Conservation (phyloP, 2,329 filamentous ascomycete genomes). For the Fusarium sarcochroum region DNA sequence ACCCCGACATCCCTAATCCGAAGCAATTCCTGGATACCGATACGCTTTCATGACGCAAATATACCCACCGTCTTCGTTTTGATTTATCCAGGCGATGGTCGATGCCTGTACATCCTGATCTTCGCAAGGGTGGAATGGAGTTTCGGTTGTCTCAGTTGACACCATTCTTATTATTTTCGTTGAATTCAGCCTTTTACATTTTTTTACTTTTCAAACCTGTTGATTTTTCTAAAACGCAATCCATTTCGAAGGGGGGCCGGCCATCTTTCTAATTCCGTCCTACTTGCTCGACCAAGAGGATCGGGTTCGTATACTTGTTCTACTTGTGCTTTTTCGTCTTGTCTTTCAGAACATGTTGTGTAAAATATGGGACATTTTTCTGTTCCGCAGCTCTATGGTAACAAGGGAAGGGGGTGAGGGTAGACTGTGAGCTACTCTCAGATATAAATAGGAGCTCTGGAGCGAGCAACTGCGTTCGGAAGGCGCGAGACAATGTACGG, state of each 20-base stretch:
- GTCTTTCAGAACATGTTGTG: constrained; percentile 39
- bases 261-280: constrained; percentile 5
- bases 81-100: constrained; percentile 40
- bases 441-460: constrained; percentile 33
- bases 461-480: constrained; percentile 15
- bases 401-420: constrained; percentile 8
- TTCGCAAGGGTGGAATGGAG: constrained; percentile 48
- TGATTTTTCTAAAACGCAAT: constrained; percentile 31
- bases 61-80: constrained; percentile 51
- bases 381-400: constrained; percentile 24
- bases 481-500: constrained; percentile 32
- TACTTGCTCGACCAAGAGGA: constrained; percentile 26
- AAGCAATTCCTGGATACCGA: constrained; percentile 45
- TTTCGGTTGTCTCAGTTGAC: constrained; percentile 43
- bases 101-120: constrained; percentile 47
- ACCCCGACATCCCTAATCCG: constrained; percentile 46
- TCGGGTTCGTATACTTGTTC: constrained; percentile 25
- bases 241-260: constrained; percentile 24
- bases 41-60: constrained; percentile 53
- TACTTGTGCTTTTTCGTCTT: constrained; percentile 38
- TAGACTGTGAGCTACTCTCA: constrained; percentile 24
- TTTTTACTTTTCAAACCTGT: constrained; percentile 36
- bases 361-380: constrained; percentile 42
- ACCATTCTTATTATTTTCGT: constrained; percentile 33
- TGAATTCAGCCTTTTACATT: constrained; percentile 23